A percentile compares a stretch with the other conserved stretches of the same genome.
These are phyloP conservation scores for Talaromyces albobiverticillius DNA, from an alignment of 2,329 filamentous ascomycete genomes.

Conservation along the genomic window DNA sequence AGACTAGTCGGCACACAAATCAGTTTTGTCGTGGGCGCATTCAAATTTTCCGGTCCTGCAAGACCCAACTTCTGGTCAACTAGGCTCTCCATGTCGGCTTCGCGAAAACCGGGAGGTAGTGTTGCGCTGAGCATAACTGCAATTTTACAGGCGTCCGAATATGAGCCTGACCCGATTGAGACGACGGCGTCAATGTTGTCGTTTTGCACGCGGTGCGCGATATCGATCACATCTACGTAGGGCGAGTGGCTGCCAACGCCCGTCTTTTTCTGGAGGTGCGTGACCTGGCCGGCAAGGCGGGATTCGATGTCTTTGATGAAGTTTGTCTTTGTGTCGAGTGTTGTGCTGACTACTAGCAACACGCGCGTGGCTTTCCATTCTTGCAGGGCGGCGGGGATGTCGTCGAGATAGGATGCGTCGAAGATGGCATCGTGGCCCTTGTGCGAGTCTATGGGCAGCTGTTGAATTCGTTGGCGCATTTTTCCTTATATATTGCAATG, in stretches of 20 bases:
- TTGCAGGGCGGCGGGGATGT: slow-evolving; percentile 1
- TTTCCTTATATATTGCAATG: neutral
- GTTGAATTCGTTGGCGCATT: slow-evolving; percentile 10
- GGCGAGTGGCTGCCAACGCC: slow-evolving; percentile 7
- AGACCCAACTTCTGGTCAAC: slow-evolving; percentile 5
- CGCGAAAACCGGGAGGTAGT: neutral
- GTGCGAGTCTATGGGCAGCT: slow-evolving; percentile 19
- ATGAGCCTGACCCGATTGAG: slow-evolving; percentile 2
- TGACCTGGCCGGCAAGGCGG: neutral
- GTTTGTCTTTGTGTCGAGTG: slow-evolving; percentile 1
- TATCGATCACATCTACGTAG: slow-evolving; percentile 5
- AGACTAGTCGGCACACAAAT: slow-evolving; percentile 1
- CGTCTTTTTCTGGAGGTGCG: slow-evolving; percentile 2
- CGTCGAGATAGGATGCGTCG: slow-evolving; percentile 8
- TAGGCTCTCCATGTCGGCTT: slow-evolving; percentile 6
- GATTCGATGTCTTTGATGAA: neutral
- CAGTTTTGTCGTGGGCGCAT: neutral
- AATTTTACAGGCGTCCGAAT: slow-evolving; percentile 10
- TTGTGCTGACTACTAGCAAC: slow-evolving; percentile 2
- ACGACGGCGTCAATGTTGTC: slow-evolving; percentile 4
- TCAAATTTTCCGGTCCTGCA: neutral
- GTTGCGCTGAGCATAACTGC: slow-evolving; percentile 6
- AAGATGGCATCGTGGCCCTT: slow-evolving; percentile 6
- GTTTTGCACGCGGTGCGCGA: slow-evolving; percentile 3
- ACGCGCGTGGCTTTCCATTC: slow-evolving; percentile 8